Conservation (phyloP, 225 moss, liverwort and hornwort genomes). For the Climacium dendroides region DNA sequence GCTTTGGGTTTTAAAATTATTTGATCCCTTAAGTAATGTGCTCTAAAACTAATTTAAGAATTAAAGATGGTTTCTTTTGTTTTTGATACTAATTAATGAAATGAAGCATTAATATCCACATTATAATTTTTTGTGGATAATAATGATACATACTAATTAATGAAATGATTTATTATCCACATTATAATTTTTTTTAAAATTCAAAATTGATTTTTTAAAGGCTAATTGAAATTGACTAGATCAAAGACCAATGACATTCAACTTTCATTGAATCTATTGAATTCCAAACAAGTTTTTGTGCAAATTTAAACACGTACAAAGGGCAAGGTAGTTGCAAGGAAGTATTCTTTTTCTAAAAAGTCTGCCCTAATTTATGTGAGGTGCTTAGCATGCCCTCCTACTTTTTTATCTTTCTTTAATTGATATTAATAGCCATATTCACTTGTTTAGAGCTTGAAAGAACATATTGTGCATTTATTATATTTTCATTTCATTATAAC, state of each 20-base stretch:
- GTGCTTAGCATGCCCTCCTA: background rate
- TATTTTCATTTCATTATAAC: background rate
- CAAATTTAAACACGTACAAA: rapidly evolving
- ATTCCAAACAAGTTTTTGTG: background rate
- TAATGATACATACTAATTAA: too few species aligned
- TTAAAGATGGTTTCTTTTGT: background rate
- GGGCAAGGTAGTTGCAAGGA: background rate
- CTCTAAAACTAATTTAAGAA: background rate
- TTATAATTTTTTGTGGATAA: too few species aligned
- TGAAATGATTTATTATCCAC: too few species aligned
- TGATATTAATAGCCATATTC: background rate
- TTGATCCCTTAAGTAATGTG: background rate
- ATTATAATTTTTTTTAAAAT: background rate
- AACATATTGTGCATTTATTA: background rate
- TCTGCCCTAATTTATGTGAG: background rate
- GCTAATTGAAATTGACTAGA: background rate
- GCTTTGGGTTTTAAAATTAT: background rate
- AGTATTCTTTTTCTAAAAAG: too few species aligned
- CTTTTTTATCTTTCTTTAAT: background rate
- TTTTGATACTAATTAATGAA: background rate
- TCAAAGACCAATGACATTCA: background rate
- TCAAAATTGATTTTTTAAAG: too few species aligned
- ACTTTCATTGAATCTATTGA: background rate
- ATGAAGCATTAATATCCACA: background rate
- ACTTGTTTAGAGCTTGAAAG: background rate